phyloP scores from a whole-genome alignment of 176 grass and related monocot genomes.

The Zea mays region Zm-B73-REFERENCE-NAM-5.0 NC_050103.1:171872501-171873000 shows the following conservation, averaged over 20 bases:
- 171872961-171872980: neutral
- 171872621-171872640: conserved; percentile 30
- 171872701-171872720: neutral
- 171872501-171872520: neutral
- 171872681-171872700: neutral
- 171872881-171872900: conserved; percentile 13
- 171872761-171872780: neutral
- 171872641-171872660: conserved; percentile 4
- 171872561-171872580: conserved; percentile 26
- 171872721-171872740: neutral
- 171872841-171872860: neutral
- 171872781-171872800: neutral
- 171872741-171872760: neutral
- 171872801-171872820: neutral
- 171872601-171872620: conserved; percentile 19
- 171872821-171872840: neutral
- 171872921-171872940: conserved; percentile 4
- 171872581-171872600: neutral
- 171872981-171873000: neutral
- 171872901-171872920: neutral
- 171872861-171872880: neutral
- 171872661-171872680: neutral
- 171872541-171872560: conserved; percentile 30
- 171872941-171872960: neutral
- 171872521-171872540: neutral